Evolutionary conservation across 352 stramenopile genomes (phyloP).

Genomic region (Globisporangium orthogonon): DNA sequence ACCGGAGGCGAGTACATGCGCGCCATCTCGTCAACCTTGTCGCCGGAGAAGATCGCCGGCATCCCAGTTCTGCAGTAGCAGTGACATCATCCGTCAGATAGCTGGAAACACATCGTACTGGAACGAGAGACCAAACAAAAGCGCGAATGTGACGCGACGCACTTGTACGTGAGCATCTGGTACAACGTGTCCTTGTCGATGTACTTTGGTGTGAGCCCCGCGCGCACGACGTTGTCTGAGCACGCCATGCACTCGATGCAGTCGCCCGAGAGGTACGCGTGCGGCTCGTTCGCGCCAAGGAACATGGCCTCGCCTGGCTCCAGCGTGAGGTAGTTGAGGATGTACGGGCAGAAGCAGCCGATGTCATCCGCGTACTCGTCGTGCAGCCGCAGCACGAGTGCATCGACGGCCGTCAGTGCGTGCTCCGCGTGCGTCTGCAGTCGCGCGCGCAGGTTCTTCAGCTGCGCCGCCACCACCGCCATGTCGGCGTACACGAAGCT

Average conservation of each 20-base stretch:
- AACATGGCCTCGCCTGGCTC: slow-evolving; percentile 96
- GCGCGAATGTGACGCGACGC: neutral
- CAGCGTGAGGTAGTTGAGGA: slow-evolving; percentile 98
- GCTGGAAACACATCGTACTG: slow-evolving; percentile 6
- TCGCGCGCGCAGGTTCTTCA: slow-evolving; percentile 73
- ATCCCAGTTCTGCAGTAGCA: slow-evolving; percentile 34
- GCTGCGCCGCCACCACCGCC: slow-evolving; percentile 56
- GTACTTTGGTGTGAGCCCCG: slow-evolving; percentile 98
- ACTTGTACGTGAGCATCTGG: slow-evolving; percentile 96
- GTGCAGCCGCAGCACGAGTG: slow-evolving; percentile 88
- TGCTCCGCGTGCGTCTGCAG: slow-evolving; percentile 25
- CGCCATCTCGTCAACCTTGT: slow-evolving; percentile 45
- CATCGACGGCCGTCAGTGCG: slow-evolving; percentile 41
- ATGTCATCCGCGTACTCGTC: slow-evolving; percentile 95
- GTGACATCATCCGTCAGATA: slow-evolving; percentile 8
- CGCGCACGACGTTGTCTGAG: slow-evolving; percentile 98
- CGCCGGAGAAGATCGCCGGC: slow-evolving; percentile 45
- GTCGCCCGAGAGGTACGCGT: slow-evolving; percentile 97
- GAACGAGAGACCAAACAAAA: neutral
- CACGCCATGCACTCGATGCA: slow-evolving; percentile 99
- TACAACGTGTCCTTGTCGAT: slow-evolving; percentile 97
- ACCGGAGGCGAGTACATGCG: slow-evolving; percentile 88
- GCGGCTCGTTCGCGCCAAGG: slow-evolving; percentile 98
- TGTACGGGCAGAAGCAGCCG: slow-evolving; percentile 95
- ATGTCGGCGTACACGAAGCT: slow-evolving; percentile 72